Evolutionary conservation across 2,329 filamentous ascomycete genomes (phyloP), one percentile per base, ranked within the genome.

Genomic region (Monosporascus ibericus): DNA sequence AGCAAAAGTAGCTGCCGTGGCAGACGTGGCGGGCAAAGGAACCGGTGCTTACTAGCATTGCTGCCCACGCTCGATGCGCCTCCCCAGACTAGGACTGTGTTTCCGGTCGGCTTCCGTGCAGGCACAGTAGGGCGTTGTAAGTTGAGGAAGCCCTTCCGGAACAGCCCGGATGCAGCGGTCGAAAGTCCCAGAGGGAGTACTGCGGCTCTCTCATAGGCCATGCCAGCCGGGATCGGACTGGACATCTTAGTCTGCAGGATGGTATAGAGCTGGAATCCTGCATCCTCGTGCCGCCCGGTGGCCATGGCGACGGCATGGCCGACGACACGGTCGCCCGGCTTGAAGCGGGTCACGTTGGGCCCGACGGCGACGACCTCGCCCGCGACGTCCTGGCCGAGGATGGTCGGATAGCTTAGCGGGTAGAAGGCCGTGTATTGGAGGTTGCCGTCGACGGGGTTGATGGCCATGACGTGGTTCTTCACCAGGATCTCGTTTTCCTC

Each of bases 11-110:
- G 3, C 22, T 24, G 5, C 22, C 5, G 5, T 24, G 22, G 22
- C 5, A 24, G 22, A 24, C 5, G 22, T 24, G 22, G 22, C 5
- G 22, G 22, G 22, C 5, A 3, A 24, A 24, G 22, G 22, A 24
- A 24, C 22, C 22, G 22, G 22, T 24, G 22, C 22, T 24, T 24
- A 24, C 22, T 69, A 2, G 70, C 71, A 46, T 68, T 70, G 53
- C 66, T 67, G 1, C 75, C 73, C 3, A 76, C 72, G 18, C 65
- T 67, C 2, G 70, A 69, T 2, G 73, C 69, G 6, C 75, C 78
- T 40, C 57, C 62, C 60, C 60, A 63, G 17, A 64, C 53, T 3
- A 63, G 52, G n/a, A 64, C 20, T 5, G 55, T 55, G 40, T 72
- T 65, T 17, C 64, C 65, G 5, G 57, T 64, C 2, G 56, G 18